Conservation (phyloP, 495 filamentous ascomycete genomes). For the Achaetomiella virescens region DNA sequence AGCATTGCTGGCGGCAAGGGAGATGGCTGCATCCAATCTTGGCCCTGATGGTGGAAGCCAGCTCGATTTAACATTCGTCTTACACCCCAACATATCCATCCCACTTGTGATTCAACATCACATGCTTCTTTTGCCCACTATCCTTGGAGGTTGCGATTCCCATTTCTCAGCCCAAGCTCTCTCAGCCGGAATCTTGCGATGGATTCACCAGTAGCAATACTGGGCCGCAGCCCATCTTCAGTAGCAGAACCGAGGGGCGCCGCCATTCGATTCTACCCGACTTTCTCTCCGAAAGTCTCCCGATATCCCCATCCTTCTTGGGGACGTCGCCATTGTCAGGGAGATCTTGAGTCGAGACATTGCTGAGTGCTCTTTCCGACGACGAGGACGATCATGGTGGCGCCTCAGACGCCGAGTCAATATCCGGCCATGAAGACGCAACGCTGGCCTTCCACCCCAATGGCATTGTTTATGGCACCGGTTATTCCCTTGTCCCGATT, state of each 20-base stretch:
- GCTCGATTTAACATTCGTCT: too few relatives aligned
- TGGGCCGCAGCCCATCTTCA: conserved; percentile 1
- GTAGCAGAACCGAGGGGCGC: conserved; percentile 10
- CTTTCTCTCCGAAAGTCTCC: conserved; percentile 17
- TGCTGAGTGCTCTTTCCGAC: conserved; percentile 48
- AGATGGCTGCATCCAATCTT: too few relatives aligned
- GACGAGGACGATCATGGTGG: conserved; percentile 29
- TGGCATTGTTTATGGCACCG: conserved; percentile 56
- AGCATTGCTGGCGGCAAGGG: too few relatives aligned
- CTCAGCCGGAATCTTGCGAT: not conserved
- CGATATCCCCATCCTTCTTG: conserved; percentile 23
- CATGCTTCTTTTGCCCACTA: too few relatives aligned
- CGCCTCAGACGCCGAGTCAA: conserved; percentile 18
- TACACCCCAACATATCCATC: too few relatives aligned
- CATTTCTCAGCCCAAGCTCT: not conserved
- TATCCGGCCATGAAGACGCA: conserved; percentile 26
- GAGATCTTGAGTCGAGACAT: conserved; percentile 64
- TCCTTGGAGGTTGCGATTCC: too few relatives aligned
- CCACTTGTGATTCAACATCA: too few relatives aligned
- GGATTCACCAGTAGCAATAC: too few relatives aligned
- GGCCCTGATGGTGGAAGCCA: too few relatives aligned
- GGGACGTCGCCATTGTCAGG: conserved; percentile 53
- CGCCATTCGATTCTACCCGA: conserved; percentile 17
- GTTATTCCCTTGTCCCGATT: conserved; percentile 35
- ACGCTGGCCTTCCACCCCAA: conserved; percentile 62